Evolutionary conservation across 441 rosid genomes (phyloP).

Genomic region (Eruca vesicaria): DNA sequence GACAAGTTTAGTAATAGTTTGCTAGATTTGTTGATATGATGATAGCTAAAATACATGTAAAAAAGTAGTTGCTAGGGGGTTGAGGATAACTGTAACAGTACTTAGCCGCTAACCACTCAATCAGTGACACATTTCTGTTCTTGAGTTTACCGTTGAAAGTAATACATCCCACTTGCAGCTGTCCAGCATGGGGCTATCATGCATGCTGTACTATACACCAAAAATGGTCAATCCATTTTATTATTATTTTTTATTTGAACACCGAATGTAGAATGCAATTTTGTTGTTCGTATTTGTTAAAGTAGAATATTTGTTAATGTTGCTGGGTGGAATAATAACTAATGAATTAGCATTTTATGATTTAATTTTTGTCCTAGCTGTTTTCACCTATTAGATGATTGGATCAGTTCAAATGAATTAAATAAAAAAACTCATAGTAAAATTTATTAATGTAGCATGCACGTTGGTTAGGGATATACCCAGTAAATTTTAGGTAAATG

Average conservation of each 20-base stretch:
- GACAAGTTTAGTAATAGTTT: neutral
- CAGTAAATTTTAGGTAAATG: neutral
- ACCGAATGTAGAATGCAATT: neutral
- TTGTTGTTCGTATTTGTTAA: neutral
- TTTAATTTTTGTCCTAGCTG: neutral
- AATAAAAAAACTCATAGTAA: no score
- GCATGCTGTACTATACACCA: neutral
- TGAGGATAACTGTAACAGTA: conserved; percentile 13
- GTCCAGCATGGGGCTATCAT: neutral
- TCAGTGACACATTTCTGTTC: neutral
- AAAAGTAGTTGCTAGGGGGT: neutral
- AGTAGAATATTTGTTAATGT: neutral
- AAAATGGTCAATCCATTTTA: neutral
- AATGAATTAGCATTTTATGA: neutral
- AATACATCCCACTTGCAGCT: conserved; percentile 10
- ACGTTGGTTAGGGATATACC: neutral
- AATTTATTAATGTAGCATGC: neutral
- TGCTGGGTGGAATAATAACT: neutral
- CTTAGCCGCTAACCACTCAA: conserved; percentile 10
- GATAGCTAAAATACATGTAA: neutral
- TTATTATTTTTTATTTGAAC: neutral
- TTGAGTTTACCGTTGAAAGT: conserved; percentile 24
- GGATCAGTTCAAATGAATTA: neutral
- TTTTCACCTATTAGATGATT: neutral
- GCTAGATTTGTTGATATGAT: conserved; percentile 13